These are phyloP conservation scores for Diplodia corticola DNA, from an alignment of 2,329 filamentous ascomycete species.

Conservation along the genomic window DNA sequence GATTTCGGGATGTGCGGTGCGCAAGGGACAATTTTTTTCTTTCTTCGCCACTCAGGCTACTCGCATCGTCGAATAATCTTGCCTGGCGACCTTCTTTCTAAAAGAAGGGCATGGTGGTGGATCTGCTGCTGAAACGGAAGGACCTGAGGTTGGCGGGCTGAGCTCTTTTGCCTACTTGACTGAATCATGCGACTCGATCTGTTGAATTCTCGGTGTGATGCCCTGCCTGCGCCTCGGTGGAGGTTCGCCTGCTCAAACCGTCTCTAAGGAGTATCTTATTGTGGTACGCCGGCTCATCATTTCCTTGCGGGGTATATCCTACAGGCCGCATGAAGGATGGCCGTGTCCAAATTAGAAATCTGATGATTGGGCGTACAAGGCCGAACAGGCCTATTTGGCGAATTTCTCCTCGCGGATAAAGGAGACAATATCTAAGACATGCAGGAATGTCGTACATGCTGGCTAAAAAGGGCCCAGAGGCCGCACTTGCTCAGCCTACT, in stretches of 20 bases:
- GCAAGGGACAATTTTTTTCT: background rate
- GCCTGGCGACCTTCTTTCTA: background rate
- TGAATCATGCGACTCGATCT: background rate
- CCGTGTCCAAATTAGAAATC: conserved; percentile 10
- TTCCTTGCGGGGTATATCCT: conserved; percentile 1
- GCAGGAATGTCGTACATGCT: background rate
- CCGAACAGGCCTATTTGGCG: background rate
- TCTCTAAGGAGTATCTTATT: background rate
- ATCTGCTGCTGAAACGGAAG: conserved; percentile 2
- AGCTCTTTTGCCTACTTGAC: background rate
- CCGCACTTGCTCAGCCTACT: background rate
- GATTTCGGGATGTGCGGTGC: background rate
- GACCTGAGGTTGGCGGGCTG: background rate
- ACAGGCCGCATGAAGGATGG: background rate
- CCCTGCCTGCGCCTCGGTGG: conserved; percentile 1
- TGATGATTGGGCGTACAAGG: background rate
- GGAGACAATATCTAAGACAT: conserved; percentile 6
- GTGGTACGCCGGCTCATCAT: background rate
- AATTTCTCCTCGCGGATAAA: background rate
- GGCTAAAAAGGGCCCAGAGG: background rate
- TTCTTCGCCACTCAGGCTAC: conserved; percentile 7
- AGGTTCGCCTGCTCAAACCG: background rate
- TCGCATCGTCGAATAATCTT: background rate
- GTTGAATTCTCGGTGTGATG: background rate
- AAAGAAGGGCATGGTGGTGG: background rate